Evolutionary conservation across 345 rosid species (phyloP), one percentile per base, ranked within the genome.

Genomic region (Eucalyptus pauciflora): DNA sequence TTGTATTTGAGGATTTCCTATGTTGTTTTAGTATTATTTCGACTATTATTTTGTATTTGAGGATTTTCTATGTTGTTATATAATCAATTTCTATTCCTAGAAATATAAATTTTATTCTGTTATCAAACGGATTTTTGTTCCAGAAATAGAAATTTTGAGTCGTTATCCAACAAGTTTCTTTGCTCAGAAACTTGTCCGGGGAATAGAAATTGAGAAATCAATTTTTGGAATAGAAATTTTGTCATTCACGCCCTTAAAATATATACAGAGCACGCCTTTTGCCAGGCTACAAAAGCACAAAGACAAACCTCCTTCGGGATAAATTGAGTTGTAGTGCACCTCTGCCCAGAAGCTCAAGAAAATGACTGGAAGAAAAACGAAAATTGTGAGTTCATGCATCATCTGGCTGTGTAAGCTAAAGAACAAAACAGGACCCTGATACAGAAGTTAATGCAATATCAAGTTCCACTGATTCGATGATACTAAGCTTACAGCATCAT

Each of bases 271-370:
- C 48, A 10, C 41, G 31, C 54, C 17, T 60, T 87, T 62, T 14
- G 58, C 27, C 51, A 49, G 14, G 76, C 16, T 13, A 31, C 45
- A 81, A 46, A 54, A 51, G 71, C 88, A 67, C 27, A 49, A 69
- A 64, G 12, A 43, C 79, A 67, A 56, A 88, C 99, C 99, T 96
- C 94, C 99, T 93, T 92, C 96, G 8, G 98, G 97, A 91, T 97
- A 96, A 14, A 98, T 95, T 16, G 99, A 97, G 89, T 98, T 98
- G 94, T 98, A 97, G 92, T 98, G 99, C 91, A 98, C 99, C 91
- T 96, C 99, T 8, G 98, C 99, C 99, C 99, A 98, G 89, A 98
- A 98, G 92, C 98, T 98, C 93, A 95, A 91, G 94, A 91, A 97
- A 88, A 98, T 94, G 88, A 96, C 99, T 96, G 96, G 91, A 90